Conservation (phyloP, 2,329 filamentous ascomycete species). For the Ceratocystis papillata region DNA sequence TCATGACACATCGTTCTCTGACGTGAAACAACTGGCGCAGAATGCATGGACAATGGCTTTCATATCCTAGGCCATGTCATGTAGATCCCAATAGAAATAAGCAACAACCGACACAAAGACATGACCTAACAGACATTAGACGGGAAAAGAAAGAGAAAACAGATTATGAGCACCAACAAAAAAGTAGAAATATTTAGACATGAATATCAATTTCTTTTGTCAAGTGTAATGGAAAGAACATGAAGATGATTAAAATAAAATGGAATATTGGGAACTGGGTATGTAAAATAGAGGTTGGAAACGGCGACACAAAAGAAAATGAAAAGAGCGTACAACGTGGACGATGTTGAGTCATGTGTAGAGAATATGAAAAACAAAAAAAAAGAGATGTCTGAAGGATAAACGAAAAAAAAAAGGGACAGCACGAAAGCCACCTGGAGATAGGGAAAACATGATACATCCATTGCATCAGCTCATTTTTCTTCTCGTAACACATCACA, state of each 20-base stretch:
- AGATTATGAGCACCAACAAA: not conserved
- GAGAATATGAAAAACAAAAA: not conserved
- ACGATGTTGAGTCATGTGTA: not conserved
- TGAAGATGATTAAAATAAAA: not conserved
- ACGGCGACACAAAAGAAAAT: not conserved
- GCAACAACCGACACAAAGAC: not conserved
- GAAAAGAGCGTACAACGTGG: not conserved
- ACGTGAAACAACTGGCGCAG: not conserved
- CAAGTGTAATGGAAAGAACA: not conserved
- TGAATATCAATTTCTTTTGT: not conserved
- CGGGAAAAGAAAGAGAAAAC: not conserved
- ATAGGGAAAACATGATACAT: conserved; percentile 11
- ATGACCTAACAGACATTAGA: not conserved
- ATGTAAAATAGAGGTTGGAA: conserved; percentile 7
- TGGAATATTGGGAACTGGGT: conserved; percentile 7
- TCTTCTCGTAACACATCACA: conserved; percentile 6
- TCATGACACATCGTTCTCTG: not conserved
- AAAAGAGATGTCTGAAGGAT: not conserved
- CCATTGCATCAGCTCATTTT: not conserved
- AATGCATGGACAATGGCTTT: not conserved
- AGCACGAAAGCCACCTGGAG: conserved; percentile 4
- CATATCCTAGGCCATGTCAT: not conserved
- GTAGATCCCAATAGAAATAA: conserved; percentile 9
- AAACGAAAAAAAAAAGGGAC: not conserved
- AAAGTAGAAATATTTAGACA: not conserved